A percentile compares a stretch with the other conserved stretches of the same genome.
Evolutionary conservation across 2,329 filamentous ascomycete species (phyloP).

Genomic region (Epichloe elymi): DNA sequence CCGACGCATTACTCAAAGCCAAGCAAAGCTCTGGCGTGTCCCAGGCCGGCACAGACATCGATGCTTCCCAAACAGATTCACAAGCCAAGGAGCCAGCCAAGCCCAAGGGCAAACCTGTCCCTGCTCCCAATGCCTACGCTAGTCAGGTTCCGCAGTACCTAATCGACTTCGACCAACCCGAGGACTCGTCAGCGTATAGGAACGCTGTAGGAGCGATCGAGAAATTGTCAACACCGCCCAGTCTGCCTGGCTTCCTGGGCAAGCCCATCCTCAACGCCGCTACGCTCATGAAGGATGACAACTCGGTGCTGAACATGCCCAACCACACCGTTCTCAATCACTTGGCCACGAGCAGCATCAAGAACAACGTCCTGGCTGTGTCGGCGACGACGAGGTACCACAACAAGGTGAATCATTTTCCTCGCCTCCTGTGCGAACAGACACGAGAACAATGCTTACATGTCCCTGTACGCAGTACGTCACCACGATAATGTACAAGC

Average conservation of each 20-base stretch:
- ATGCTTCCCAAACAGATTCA: constrained; percentile 3
- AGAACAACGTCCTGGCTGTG: constrained; percentile 87
- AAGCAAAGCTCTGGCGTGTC: constrained; percentile 12
- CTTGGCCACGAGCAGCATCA: constrained; percentile 93
- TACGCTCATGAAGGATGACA: constrained; percentile 92
- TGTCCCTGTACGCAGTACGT: constrained; percentile 55
- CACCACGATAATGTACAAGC: constrained; percentile 96
- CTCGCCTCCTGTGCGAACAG: too few species aligned
- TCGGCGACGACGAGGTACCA: constrained; percentile 97
- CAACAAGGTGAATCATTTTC: constrained; percentile 56
- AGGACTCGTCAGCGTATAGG: constrained; percentile 63
- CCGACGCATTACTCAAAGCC: constrained; percentile 41
- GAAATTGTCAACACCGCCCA: constrained; percentile 71
- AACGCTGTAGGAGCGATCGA: constrained; percentile 63
- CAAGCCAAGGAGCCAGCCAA: constrained; percentile 29
- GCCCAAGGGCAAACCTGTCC: constrained; percentile 41
- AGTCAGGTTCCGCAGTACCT: constrained; percentile 72
- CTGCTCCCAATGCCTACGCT: constrained; percentile 49
- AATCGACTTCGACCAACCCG: constrained; percentile 71
- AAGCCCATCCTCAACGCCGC: constrained; percentile 91
- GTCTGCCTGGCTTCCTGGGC: constrained; percentile 76
- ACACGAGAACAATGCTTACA: neutral
- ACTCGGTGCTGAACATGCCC: constrained; percentile 90
- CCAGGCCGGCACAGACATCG: constrained; percentile 5
- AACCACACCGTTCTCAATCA: constrained; percentile 97